These are phyloP conservation scores for Cladosporium sp. DNA, from an alignment of 2,329 filamentous ascomycete genomes.

Conservation along the genomic window DNA sequence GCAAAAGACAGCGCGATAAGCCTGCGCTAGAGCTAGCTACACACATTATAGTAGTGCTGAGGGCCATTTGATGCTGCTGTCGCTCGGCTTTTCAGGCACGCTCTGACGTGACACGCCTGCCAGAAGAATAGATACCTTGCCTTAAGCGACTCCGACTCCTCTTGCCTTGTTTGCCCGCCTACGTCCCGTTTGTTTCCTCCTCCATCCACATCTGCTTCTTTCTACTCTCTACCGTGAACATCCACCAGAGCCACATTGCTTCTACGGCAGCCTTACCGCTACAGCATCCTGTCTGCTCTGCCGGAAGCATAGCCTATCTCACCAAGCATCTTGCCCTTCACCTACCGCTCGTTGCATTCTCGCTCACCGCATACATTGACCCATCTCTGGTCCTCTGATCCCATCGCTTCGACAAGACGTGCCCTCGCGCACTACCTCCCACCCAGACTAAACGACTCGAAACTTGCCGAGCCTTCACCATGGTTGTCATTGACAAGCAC, in stretches of 20 bases:
- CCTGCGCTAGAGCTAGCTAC: conserved; percentile 10
- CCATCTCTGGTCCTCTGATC: not conserved
- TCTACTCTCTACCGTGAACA: not conserved
- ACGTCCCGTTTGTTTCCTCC: not conserved
- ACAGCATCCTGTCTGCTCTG: conserved; percentile 3
- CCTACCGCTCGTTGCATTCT: not conserved
- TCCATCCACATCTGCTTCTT: not conserved
- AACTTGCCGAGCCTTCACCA: conserved; percentile 43
- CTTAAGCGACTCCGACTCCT: not conserved
- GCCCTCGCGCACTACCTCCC: conserved; percentile 4
- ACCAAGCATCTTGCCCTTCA: not conserved
- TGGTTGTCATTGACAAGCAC: conserved; percentile 89
- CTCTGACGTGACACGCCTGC: conserved; percentile 7
- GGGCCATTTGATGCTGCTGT: not conserved
- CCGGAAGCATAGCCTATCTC: conserved; percentile 11
- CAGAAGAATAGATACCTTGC: not conserved
- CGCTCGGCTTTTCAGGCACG: conserved; percentile 4
- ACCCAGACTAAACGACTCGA: not conserved
- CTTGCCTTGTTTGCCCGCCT: not conserved
- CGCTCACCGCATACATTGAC: conserved; percentile 1
- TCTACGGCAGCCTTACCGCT: conserved; percentile 14
- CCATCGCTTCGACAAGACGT: not conserved
- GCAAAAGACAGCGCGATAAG: conserved; percentile 9
- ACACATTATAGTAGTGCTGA: not conserved
- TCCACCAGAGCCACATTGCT: conserved; percentile 8